Evolutionary conservation across 2,329 filamentous ascomycete species (phyloP).

Genomic region (Nemania diffusa): DNA sequence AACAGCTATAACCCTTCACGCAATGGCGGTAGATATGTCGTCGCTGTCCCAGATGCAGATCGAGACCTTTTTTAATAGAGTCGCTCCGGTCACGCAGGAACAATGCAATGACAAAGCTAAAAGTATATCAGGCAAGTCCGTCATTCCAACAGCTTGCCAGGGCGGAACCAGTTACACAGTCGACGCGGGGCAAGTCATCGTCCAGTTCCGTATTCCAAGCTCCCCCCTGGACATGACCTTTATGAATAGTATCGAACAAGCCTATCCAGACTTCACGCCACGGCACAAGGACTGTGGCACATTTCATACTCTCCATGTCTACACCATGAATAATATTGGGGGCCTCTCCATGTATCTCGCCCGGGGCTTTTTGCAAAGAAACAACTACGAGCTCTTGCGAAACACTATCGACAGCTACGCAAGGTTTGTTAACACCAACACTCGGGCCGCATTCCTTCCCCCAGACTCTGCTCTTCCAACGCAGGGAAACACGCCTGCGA

Average conservation of each 20-base stretch:
- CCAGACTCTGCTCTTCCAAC: neutral
- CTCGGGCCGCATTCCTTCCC: neutral
- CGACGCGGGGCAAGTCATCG: conserved; percentile 19
- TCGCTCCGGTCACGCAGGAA: conserved; percentile 26
- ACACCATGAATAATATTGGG: conserved; percentile 32
- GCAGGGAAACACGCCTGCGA: conserved; percentile 3
- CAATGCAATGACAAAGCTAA: conserved; percentile 29
- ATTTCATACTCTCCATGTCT: conserved; percentile 27
- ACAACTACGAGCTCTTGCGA: conserved; percentile 31
- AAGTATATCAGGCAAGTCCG: conserved; percentile 20
- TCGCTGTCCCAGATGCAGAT: conserved; percentile 29
- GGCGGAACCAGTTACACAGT: conserved; percentile 36
- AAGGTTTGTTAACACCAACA: conserved; percentile 19
- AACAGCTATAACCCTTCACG: conserved; percentile 8
- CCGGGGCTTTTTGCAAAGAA: conserved; percentile 22
- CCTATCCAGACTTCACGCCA: conserved; percentile 32
- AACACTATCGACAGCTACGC: conserved; percentile 29
- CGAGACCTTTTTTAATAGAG: conserved; percentile 22
- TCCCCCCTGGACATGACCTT: conserved; percentile 27
- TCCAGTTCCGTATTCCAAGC: conserved; percentile 28
- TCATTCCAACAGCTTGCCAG: conserved; percentile 27
- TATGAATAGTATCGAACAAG: conserved; percentile 29
- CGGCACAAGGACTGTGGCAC: conserved; percentile 21
- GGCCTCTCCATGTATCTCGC: conserved; percentile 33
- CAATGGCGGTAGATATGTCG: conserved; percentile 26